Evolutionary conservation across 2,329 filamentous ascomycete species (phyloP).

Genomic region (Stemphylium beticola): DNA sequence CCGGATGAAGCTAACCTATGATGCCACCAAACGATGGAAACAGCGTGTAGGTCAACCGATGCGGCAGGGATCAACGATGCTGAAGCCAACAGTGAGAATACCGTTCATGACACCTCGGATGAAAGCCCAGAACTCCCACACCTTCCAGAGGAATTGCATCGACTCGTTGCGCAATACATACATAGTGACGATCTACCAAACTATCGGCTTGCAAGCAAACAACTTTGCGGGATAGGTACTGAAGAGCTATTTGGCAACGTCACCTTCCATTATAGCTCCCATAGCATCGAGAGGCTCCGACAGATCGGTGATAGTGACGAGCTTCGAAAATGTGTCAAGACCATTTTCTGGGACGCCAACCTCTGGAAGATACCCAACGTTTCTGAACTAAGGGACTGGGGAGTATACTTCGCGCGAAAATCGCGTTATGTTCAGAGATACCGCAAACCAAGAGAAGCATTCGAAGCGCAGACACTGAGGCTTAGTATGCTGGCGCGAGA

Average conservation of each 20-base stretch:
- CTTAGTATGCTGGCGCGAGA: slow-evolving; percentile 2
- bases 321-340: slow-evolving; percentile 12
- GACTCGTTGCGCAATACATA: slow-evolving; percentile 14
- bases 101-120: not conserved
- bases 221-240: slow-evolving; percentile 5
- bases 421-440: not conserved
- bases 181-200: slow-evolving; percentile 10
- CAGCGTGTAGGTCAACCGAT: too few relatives aligned
- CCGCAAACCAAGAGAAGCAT: not conserved
- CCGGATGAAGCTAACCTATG: too few relatives aligned
- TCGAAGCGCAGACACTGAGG: not conserved
- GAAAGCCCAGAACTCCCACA: slow-evolving; percentile 2
- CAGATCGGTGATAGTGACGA: slow-evolving; percentile 5
- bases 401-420: not conserved
- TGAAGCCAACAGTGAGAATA: not conserved
- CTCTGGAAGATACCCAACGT: slow-evolving; percentile 12
- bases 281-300: slow-evolving; percentile 14
- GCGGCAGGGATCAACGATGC: too few relatives aligned
- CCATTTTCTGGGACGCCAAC: slow-evolving; percentile 20
- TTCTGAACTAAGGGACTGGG: slow-evolving; percentile 16
- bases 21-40: too few relatives aligned
- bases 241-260: slow-evolving; percentile 17
- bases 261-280: slow-evolving; percentile 12
- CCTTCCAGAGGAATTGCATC: slow-evolving; percentile 21
- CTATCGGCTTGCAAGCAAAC: slow-evolving; percentile 19